Evolutionary conservation across 495 filamentous ascomycete species (phyloP), one percentile per base, ranked within the genome.

Genomic region (Penicillium nucicola): DNA sequence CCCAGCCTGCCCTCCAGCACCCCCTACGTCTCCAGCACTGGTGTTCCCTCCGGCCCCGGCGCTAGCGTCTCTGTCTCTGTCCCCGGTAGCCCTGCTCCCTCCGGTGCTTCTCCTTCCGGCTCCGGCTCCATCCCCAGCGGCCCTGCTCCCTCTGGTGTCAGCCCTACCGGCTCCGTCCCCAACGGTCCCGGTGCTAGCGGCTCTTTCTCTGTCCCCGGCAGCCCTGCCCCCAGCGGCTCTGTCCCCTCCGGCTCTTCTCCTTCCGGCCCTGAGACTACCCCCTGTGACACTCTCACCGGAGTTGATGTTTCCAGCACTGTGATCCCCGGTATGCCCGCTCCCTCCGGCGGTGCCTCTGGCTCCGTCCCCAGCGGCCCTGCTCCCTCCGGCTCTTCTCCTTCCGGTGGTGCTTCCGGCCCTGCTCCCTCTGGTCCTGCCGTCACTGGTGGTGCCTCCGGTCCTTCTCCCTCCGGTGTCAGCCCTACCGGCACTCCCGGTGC

Each of bases 1-100:
- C 53, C 59, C 47, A 59, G 57, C 55, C 48, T 58, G 35, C 50
- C 62, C 30, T 48, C 53, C 35, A 45, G 48, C 50, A 50, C 53
- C 25, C 55, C 57, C 32, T 15, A 28, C 32, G 2, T 45, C 20
- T 19, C 49, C 17, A 41, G 30, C 34, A 31, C 52, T 19, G 36
- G 38, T 31, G 33, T 42, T 11, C 43, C 52, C 25, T 49, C 57
- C 5, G 49, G 39, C 39, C 34, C 52, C 14, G 36, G 25, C 35
- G 48, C 49, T 18, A 40, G 39, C 51, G 42, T 49, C 55, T 25
- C 33, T 22, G 46, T 46, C 38, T 43, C 38, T 20, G 31, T 40
- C 31, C 48, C 35, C 28, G 6, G 5, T n/a, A 8, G 37, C 18
- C 37, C 45, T 14, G 35, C 14, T 28, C 22, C 52, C 18, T 18